Base-by-base conservation (phyloP, 768 basidiomycete genomes). In the Clavulina sp. region DNA sequence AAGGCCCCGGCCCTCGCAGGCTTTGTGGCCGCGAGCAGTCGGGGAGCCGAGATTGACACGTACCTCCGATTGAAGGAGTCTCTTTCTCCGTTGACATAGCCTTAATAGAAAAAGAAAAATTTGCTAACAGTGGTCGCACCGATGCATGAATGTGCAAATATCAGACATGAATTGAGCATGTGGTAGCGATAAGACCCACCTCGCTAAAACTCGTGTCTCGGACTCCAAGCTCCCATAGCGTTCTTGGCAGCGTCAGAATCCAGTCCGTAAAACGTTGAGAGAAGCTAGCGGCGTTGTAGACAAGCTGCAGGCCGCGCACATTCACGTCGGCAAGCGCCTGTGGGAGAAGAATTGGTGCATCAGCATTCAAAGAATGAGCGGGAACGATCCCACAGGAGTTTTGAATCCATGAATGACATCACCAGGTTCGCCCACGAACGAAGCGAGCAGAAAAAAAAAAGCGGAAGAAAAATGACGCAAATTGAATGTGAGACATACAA, bases 141-240 rank as follows among this genome's bases (percentile, higher is more conserved):
- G 19, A 33, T 33, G 9, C 3, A 31, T 26, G 19, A 16, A 65
- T 66, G 75, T 80, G 50, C 33, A 53, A 48, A 23, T 29, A 23
- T n/a, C n/a, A n/a, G n/a, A 40, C 40, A 26, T 24, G 50, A 13
- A 28, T n/a, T 28, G 7, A 41, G 38, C 28, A n/a, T 46, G 43
- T 23, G 36, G 21, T 23, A 34, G 30, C 26, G 33, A 23, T 50
- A 38, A 23, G 23, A 36, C 69, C 57, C 48, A 84, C 87, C 73
- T 84, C 77, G 0, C 80, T 78, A 3, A 73, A 66, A 1, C 63
- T 57, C 18, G 73, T 61, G 60, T 85, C 75, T 50, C 64, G 73
- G 6, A 64, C 64, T 2, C 81, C 81, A 6, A 83, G 63, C 63
- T 96, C 91, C 92, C 92, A 96, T 3, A 96, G 68, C 4, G 73